Evolutionary conservation across 306 rosid species (phyloP), one percentile per base, ranked within the genome.

Genomic region (Casuarina equisetifolia): DNA sequence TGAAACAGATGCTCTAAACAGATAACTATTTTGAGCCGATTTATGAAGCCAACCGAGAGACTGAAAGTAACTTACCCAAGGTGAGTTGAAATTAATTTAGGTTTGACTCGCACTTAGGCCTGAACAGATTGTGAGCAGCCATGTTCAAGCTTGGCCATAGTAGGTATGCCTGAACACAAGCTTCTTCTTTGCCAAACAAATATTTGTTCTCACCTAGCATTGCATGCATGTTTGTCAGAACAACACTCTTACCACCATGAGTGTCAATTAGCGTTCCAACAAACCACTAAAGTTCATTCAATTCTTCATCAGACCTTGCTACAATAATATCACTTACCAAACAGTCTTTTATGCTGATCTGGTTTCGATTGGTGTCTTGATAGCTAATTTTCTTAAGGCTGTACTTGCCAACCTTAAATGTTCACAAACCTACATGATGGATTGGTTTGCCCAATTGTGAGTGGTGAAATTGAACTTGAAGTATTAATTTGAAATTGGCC

Each of bases 141-240:
- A 62, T 36, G 43, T 62, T 36, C 69, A 62, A 36, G 44, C 10
- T 62, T 62, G 69, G 20, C 15, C 35, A 62, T 6, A 20, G n/a
- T 62, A 62, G 69, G 69, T 62, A 36, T 16, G 35, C 17, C 6
- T 62, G 44, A 62, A 43, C 69, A 25, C 69, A 62, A 62, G 69
- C 16, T 19, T 62, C 69, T 62, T 5, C 32, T 38, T 11, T 36
- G 6, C 6, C 7, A 5, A 12, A 62, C 40, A 36, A 35, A 35
- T 62, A 62, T 62, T 25, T 35, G 10, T 35, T 36, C 44, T 36
- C 39, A 38, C 42, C 43, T 58, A 25, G 40, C 64, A 58, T 32
- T 66, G 42, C 50, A 66, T 3, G 35, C 50, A 40, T 66, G 71
- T 40, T 58, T 58, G 35, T 39, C 71, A 1, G 6, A 66, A 17